Evolutionary conservation across 768 basidiomycete species (phyloP).

Genomic region (Agaricus sinodeliciosus): DNA sequence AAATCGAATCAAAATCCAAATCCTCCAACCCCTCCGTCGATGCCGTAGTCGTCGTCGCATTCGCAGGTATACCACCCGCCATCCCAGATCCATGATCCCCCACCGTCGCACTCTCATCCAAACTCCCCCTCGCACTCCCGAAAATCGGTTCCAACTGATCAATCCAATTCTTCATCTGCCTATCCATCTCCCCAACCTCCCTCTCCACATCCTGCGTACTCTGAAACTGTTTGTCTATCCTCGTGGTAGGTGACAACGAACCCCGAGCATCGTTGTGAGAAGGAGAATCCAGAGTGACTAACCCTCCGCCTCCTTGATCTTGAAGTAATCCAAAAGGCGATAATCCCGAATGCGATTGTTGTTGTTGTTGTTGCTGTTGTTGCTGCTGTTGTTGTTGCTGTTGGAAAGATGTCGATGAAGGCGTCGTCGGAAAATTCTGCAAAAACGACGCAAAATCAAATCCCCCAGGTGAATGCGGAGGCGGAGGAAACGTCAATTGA

Average conservation of each 20-base stretch:
- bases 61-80: neutral
- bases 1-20: neutral
- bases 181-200: conserved; percentile 66
- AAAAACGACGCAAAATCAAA: conserved; percentile 3
- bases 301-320: too few species aligned
- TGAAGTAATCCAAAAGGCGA: conserved; percentile 16
- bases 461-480: conserved; percentile 10
- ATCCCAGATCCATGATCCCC: too few species aligned
- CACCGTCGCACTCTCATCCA: neutral
- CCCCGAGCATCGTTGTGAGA: too few species aligned
- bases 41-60: neutral
- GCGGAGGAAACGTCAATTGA: conserved; percentile 28
- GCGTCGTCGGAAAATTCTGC: neutral
- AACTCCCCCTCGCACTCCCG: conserved; percentile 20
- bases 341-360: conserved; percentile 15
- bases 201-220: conserved; percentile 58
- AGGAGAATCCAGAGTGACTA: too few species aligned
- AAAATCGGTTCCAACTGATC: conserved; percentile 50
- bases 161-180: conserved; percentile 65
- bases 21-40: neutral
- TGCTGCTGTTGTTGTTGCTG: too few species aligned
- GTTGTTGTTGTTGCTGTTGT: conserved; percentile 5
- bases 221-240: conserved; percentile 50
- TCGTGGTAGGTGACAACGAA: conserved; percentile 23
- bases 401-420: neutral